Evolutionary conservation across 306 rosid genomes (phyloP).

Genomic region (Castanea crenata): DNA sequence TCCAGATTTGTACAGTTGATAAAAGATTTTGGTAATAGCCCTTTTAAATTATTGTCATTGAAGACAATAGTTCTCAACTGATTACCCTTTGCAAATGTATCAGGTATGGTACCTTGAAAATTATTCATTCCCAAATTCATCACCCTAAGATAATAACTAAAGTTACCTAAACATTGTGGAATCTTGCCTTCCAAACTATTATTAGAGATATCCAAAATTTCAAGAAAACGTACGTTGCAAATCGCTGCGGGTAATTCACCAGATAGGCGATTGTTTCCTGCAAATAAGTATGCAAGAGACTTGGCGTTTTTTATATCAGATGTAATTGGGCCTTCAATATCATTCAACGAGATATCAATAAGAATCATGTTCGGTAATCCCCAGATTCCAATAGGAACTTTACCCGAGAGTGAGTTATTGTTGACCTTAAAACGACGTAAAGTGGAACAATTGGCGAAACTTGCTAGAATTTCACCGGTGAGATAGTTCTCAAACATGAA

Average conservation of each 20-base stretch:
- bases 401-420: conserved; percentile 67
- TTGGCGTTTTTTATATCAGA: conserved; percentile 53
- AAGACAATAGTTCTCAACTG: too few species aligned
- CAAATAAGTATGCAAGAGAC: conserved; percentile 33
- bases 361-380: conserved; percentile 57
- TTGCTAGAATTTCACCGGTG: conserved; percentile 72
- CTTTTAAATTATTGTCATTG: too few species aligned
- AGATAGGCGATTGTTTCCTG: neutral
- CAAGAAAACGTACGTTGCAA: neutral
- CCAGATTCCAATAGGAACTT: conserved; percentile 65
- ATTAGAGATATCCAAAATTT: too few species aligned
- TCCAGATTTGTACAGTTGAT: too few species aligned
- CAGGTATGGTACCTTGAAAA: too few species aligned
- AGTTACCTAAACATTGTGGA: too few species aligned
- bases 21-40: too few species aligned
- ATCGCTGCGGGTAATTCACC: conserved; percentile 64
- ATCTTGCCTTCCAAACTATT: too few species aligned
- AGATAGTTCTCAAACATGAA: conserved; percentile 67
- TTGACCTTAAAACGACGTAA: conserved; percentile 58
- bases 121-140: too few species aligned
- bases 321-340: conserved; percentile 53
- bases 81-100: too few species aligned
- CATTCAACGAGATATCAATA: conserved; percentile 59
- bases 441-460: conserved; percentile 44
- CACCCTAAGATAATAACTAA: too few species aligned